Conservation (phyloP, 345 rosid genomes). For the Camelina sativa region DNA sequence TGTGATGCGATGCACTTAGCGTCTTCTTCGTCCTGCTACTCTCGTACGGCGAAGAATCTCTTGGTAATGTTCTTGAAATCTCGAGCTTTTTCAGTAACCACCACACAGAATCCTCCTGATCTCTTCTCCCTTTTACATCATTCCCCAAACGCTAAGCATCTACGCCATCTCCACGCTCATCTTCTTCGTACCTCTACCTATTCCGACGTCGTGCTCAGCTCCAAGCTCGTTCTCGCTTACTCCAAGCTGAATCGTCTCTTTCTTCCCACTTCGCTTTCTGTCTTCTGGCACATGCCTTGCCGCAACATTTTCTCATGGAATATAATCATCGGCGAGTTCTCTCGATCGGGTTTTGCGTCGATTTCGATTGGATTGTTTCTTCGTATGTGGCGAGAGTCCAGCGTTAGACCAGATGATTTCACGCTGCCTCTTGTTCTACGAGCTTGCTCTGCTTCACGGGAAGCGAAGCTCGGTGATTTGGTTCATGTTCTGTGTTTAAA, state of each 20-base stretch:
- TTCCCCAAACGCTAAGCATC: conserved; percentile 51
- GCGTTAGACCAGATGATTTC: conserved; percentile 56
- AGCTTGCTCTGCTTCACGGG: conserved; percentile 53
- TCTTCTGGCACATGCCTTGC: conserved; percentile 67
- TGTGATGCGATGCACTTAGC: conserved; percentile 32
- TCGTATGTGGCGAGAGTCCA: conserved; percentile 51
- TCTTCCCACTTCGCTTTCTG: conserved; percentile 51
- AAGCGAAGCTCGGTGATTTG: conserved; percentile 38
- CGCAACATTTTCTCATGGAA: conserved; percentile 73
- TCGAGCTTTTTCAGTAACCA: conserved; percentile 25
- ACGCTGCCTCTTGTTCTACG: conserved; percentile 68
- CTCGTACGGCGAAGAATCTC: conserved; percentile 28
- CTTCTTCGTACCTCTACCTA: conserved; percentile 58
- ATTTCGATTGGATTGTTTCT: conserved; percentile 52
- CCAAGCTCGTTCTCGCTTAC: conserved; percentile 61
- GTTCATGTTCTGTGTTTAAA: conserved; percentile 57
- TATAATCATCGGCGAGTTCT: conserved; percentile 66
- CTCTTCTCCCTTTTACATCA: conserved; percentile 57
- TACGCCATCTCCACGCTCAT: conserved; percentile 67
- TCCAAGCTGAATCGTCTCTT: conserved; percentile 51
- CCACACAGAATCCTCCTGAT: conserved; percentile 18
- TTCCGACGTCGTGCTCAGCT: conserved; percentile 55
- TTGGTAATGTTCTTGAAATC: conserved; percentile 32
- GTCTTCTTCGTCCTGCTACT: conserved; percentile 5
- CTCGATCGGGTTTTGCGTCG: conserved; percentile 51